Conservation (phyloP, 2,329 filamentous ascomycete species). For the Aspergillus tamarii region DNA sequence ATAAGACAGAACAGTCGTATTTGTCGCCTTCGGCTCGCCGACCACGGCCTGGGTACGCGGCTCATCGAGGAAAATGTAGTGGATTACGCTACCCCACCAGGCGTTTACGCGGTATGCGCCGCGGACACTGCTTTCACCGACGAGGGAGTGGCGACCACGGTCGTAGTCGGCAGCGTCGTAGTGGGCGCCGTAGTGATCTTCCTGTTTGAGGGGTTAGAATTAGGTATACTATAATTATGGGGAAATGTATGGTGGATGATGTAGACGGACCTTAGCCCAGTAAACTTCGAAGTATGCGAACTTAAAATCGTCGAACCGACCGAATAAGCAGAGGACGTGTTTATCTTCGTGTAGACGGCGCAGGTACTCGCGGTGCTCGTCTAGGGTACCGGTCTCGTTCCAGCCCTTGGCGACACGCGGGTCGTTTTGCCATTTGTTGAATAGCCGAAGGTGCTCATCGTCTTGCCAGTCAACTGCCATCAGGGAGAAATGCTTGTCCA, state of each 20-base stretch:
- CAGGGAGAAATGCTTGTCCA: conserved; percentile 77
- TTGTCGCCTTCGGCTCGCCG: conserved; percentile 71
- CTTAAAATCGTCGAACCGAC: conserved; percentile 68
- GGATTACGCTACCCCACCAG: conserved; percentile 62
- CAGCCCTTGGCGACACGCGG: conserved; percentile 78
- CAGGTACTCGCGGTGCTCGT: conserved; percentile 74
- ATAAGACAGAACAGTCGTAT: conserved; percentile 71
- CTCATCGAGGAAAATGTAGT: conserved; percentile 64
- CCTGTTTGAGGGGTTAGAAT: conserved; percentile 39
- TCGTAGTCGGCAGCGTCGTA: conserved; percentile 60
- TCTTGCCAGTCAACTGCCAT: conserved; percentile 71
- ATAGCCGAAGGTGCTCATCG: conserved; percentile 66
- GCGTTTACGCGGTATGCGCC: conserved; percentile 60
- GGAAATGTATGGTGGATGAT: neutral
- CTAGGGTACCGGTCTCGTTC: conserved; percentile 76
- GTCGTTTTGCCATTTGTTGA: conserved; percentile 83
- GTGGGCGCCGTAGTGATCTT: conserved; percentile 63
- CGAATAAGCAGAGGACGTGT: conserved; percentile 62
- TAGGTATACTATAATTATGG: neutral
- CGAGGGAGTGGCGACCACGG: conserved; percentile 63
- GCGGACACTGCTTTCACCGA: conserved; percentile 59
- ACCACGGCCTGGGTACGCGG: conserved; percentile 58
- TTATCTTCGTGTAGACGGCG: conserved; percentile 69
- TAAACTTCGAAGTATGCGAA: conserved; percentile 84
- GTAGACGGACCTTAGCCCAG: conserved; percentile 65